Conservation (phyloP, 2,329 filamentous ascomycete genomes). For the Ceratocystis destructans region DNA sequence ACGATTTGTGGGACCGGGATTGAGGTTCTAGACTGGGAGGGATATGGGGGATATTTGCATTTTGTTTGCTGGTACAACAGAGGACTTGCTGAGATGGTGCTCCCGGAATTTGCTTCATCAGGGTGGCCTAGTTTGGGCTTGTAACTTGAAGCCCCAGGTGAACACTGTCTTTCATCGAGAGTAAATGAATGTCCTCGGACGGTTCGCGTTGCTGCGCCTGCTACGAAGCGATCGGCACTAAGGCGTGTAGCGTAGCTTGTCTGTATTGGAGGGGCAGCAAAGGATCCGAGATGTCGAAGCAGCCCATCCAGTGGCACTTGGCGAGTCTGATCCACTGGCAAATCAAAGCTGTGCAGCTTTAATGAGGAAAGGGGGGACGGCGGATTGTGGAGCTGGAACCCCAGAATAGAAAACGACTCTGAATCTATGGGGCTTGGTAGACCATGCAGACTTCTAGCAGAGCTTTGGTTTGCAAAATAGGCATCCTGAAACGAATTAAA, state of each 20-base stretch:
- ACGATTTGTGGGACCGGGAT: too few relatives aligned
- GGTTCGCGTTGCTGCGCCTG: slow-evolving; percentile 1
- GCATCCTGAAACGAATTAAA: not conserved
- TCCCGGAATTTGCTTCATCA: too few relatives aligned
- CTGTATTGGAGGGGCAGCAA: not conserved
- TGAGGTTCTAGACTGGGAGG: too few relatives aligned
- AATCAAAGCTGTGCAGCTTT: not conserved
- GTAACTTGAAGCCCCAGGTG: not conserved
- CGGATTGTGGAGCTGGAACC: not conserved
- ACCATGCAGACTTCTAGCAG: not conserved
- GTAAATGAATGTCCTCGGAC: not conserved
- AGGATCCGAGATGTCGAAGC: not conserved
- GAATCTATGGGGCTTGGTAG: not conserved
- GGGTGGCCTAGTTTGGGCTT: too few relatives aligned
- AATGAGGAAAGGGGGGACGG: not conserved
- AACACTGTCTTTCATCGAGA: not conserved
- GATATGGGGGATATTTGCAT: too few relatives aligned
- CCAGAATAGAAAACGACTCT: not conserved
- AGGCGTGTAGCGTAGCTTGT: slow-evolving; percentile 5
- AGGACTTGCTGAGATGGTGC: too few relatives aligned
- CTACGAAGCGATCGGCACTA: slow-evolving; percentile 11
- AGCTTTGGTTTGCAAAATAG: not conserved
- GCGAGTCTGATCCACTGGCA: not conserved
- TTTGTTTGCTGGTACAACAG: too few relatives aligned
- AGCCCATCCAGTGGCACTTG: slow-evolving; percentile 5